Percentiles rank a stretch among this genome's conserved stretches.
These are phyloP conservation scores for Malus hybrid DNA, from an alignment of 331 rosid genomes.

Conservation along the genomic window DNA sequence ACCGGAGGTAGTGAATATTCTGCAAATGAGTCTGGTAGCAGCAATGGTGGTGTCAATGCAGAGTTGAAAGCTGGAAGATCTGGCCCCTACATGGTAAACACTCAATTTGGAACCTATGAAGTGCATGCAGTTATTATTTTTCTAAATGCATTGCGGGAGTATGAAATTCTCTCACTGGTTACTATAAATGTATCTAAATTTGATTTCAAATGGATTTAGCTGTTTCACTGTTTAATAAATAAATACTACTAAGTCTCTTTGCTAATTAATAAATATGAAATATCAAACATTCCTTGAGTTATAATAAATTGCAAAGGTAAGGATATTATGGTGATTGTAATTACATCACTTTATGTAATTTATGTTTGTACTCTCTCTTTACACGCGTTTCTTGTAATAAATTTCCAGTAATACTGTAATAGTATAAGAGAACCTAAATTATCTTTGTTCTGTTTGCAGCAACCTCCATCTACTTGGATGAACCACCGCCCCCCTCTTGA, in stretches of 20 bases:
- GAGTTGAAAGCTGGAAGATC: conserved; percentile 75
- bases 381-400: background rate
- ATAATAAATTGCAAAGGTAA: background rate
- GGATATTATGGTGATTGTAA: background rate
- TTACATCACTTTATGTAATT: background rate
- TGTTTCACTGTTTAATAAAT: too few species aligned
- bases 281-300: background rate
- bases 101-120: background rate
- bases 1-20: conserved; percentile 81
- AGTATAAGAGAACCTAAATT: conserved; percentile 6
- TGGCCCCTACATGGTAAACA: conserved; percentile 65
- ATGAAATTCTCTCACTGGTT: background rate
- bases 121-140: too few species aligned
- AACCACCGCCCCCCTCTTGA: conserved; percentile 83
- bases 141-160: too few species aligned
- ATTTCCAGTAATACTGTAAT: background rate
- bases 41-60: conserved; percentile 25
- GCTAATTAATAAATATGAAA: background rate
- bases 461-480: conserved; percentile 94
- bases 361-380: background rate
- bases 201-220: too few species aligned
- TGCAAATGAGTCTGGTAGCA: conserved; percentile 56
- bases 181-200: too few species aligned
- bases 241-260: background rate
- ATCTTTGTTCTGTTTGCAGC: conserved; percentile 48